Evolutionary conservation across 306 rosid genomes (phyloP), one percentile per base, ranked within the genome.

Genomic region (Prosopis cineraria): DNA sequence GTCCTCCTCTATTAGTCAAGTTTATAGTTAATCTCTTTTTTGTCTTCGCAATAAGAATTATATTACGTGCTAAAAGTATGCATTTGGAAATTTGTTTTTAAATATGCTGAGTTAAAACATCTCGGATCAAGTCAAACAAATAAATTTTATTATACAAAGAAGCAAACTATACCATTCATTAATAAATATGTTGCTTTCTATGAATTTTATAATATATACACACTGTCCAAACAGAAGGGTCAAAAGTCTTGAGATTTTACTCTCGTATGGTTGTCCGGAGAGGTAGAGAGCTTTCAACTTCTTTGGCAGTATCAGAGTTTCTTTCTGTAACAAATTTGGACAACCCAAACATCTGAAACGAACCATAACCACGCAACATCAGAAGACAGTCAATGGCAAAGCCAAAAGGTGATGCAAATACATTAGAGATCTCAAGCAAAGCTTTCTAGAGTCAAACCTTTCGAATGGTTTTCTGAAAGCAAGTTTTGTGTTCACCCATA

Each of bases 401-500:
- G 3, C 64, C 64, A n/a, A 1, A 59, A 3, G 7, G 45, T 12
- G 4, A 50, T 19, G 34, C 14, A 24, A 48, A 52, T 41, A 41
- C 6, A 53, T 4, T 20, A 16, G 25, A 43, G n/a, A 33, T 75
- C 52, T 25, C 59, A 3, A 10, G 9, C 58, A 74, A 70, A 27
- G 17, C 45, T 73, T 31, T 70, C 31, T 10, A 34, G 70, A 75
- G 30, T 34, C 25, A 39, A 70, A 95, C 98, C 92, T 91, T 95
- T 72, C 87, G 66, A 34, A 92, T 79, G 60, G 96, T 92, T 76
- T 95, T 95, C 85, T 87, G 79, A 79, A 93, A 92, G 86, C 98
- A 91, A 43, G 87, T 88, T 81, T 88, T 88, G 76, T 95, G 98
- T 76, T 95, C 98, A 36, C 93, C 97, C 96, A 89, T 85, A 17